phyloP scores from a whole-genome alignment of 2,329 filamentous ascomycete species.

The Fusarium multiceps region DNA sequence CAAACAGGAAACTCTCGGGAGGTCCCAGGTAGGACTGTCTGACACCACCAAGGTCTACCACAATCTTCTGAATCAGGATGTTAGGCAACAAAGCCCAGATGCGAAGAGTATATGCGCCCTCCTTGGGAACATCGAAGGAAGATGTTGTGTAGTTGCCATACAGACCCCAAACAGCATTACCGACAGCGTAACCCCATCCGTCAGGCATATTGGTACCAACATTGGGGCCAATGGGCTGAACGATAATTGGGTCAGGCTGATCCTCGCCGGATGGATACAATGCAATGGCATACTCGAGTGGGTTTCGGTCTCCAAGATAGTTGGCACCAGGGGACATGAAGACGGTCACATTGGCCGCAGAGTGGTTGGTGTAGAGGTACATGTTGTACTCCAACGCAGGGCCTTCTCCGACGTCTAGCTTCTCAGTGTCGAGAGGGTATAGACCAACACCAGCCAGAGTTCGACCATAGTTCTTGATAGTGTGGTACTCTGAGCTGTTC shows the following conservation, averaged over 20 bases:
- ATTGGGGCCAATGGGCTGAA: conserved; percentile 30
- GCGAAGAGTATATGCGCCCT: conserved; percentile 61
- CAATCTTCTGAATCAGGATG: conserved; percentile 66
- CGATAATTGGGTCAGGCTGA: conserved; percentile 18
- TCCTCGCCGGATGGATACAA: conserved; percentile 55
- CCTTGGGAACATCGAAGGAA: conserved; percentile 54
- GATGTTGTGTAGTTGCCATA: conserved; percentile 58
- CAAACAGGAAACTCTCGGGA: conserved; percentile 62
- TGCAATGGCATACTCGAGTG: conserved; percentile 63
- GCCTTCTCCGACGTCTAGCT: conserved; percentile 59
- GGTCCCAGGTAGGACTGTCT: conserved; percentile 66
- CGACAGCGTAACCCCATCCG: conserved; percentile 49
- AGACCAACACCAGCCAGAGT: conserved; percentile 69
- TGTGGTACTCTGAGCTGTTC: conserved; percentile 59
- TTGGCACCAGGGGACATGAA: conserved; percentile 66
- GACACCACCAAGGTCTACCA: conserved; percentile 66
- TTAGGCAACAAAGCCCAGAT: conserved; percentile 65
- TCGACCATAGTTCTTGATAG: conserved; percentile 66
- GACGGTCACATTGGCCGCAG: conserved; percentile 57
- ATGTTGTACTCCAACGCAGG: conserved; percentile 70
- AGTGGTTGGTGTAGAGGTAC: conserved; percentile 67
- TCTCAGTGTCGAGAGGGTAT: conserved; percentile 62
- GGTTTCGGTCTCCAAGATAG: conserved; percentile 61
- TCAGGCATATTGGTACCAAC: conserved; percentile 27
- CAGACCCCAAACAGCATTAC: conserved; percentile 60